These are phyloP conservation scores for Oryza nivara DNA, from an alignment of 176 grass and related monocot genomes.

Conservation along the genomic window DNA sequence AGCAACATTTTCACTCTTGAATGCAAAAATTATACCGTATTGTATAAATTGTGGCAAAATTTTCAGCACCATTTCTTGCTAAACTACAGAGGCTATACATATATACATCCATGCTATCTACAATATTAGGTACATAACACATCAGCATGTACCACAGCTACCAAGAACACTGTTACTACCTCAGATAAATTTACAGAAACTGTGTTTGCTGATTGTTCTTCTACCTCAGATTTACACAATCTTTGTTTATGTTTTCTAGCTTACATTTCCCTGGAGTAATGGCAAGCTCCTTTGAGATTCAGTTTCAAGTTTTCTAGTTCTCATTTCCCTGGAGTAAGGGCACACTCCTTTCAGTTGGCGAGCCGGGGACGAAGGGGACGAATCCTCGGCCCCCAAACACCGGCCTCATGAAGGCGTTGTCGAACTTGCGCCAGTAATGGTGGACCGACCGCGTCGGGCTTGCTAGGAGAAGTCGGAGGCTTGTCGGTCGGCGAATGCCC, in stretches of 20 bases:
- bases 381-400: conserved; percentile 88
- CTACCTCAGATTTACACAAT: conserved; percentile 15
- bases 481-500: conserved; percentile 55
- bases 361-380: conserved; percentile 67
- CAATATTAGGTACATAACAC: conserved; percentile 25
- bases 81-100: conserved; percentile 9
- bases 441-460: conserved; percentile 71
- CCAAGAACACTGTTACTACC: conserved; percentile 9
- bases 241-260: background rate
- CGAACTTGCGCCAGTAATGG: conserved; percentile 89
- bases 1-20: background rate
- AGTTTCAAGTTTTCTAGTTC: conserved; percentile 17
- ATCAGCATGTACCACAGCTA: background rate
- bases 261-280: conserved; percentile 23
- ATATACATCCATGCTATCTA: conserved; percentile 15
- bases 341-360: conserved; percentile 60
- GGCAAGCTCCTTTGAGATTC: conserved; percentile 49
- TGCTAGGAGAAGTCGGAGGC: conserved; percentile 67
- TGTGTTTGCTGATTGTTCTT: background rate
- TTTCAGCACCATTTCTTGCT: background rate
- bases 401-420: conserved; percentile 77
- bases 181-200: conserved; percentile 23
- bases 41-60: background rate
- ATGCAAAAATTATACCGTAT: background rate
- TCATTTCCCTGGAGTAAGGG: conserved; percentile 31